Evolutionary conservation across 768 basidiomycete genomes (phyloP).

Genomic region (Lenzites betulinus): DNA sequence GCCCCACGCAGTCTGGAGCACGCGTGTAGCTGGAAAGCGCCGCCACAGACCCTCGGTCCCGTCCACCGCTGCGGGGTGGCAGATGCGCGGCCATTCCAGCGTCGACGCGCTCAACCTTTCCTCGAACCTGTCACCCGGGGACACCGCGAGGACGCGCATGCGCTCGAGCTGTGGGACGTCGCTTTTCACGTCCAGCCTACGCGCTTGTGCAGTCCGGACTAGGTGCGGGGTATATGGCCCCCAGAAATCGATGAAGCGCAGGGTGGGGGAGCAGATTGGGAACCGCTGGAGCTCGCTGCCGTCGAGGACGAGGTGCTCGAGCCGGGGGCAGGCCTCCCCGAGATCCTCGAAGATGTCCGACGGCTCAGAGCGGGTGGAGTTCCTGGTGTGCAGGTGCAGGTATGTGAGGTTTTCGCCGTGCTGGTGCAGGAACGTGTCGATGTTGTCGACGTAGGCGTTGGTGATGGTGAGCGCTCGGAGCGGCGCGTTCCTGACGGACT

Average conservation of each 20-base stretch:
- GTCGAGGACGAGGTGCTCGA: conserved; percentile 10
- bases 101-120: neutral
- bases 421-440: neutral
- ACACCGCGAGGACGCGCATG: neutral
- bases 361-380: neutral
- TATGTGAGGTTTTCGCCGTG: conserved; percentile 1
- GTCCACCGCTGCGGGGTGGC: conserved; percentile 5
- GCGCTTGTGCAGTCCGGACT: too few relatives aligned
- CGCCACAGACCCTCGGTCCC: neutral
- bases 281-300: neutral
- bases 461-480: conserved; percentile 1
- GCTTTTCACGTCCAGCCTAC: too few relatives aligned
- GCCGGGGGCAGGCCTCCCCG: neutral
- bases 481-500: neutral
- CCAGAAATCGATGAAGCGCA: conserved; percentile 8
- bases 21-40: neutral
- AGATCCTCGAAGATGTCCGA: neutral
- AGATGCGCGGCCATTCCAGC: conserved; percentile 9
- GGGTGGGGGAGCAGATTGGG: neutral
- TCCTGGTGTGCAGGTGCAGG: neutral
- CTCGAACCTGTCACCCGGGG: neutral
- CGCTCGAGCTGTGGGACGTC: neutral
- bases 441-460: neutral
- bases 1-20: conserved; percentile 10
- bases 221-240: neutral